Base-by-base conservation (phyloP, 345 rosid species). In the Acer saccharum region DNA sequence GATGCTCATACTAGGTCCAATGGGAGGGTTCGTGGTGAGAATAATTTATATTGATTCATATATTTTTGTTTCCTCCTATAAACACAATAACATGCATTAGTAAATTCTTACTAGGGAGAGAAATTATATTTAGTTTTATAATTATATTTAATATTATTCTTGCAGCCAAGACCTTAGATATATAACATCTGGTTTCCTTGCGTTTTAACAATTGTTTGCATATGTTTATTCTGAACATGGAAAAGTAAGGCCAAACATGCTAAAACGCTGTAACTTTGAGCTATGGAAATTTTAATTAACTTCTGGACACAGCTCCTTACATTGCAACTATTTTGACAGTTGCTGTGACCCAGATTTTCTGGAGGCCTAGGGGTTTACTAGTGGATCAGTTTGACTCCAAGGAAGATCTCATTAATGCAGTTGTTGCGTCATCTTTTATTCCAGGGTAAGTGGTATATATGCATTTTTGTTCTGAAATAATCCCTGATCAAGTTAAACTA, bases 361-460 rank as follows among this genome's bases (percentile, higher is more conserved):
- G 95, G 99, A 92, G 91, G 82, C 97, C 98, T 69, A 86, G 91
- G 84, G 97, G 97, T 65, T 86, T 96, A 77, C 86, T 94, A 58
- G 99, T 96, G 79, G 99, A 96, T 90, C 98, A 91, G 68, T 96
- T 90, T 64, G 92, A 94, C 85, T 96, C 98, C n/a, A 94, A 87
- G 83, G 92, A 88, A 80, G 98, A 96, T 83, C 86, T 96, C 50
- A 94, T 92, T 57, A 81, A 92, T 89, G 99, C 98, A 79, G 88
- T 96, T 79, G 50, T 91, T 77, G 84, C 99, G 73, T 96, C 99
- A 78, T 84, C 98, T 69, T 96, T 96, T 84, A 85, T 96, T 84
- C 99, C 98, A 12, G 97, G 97, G 98, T 92, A 86, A 79, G 65
- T 73, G 70, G 44, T 76, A 74, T 27, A 68, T 74, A 21, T 66